phyloP scores from a whole-genome alignment of 2,329 filamentous ascomycete species.

The Aspergillus ruber region DNA sequence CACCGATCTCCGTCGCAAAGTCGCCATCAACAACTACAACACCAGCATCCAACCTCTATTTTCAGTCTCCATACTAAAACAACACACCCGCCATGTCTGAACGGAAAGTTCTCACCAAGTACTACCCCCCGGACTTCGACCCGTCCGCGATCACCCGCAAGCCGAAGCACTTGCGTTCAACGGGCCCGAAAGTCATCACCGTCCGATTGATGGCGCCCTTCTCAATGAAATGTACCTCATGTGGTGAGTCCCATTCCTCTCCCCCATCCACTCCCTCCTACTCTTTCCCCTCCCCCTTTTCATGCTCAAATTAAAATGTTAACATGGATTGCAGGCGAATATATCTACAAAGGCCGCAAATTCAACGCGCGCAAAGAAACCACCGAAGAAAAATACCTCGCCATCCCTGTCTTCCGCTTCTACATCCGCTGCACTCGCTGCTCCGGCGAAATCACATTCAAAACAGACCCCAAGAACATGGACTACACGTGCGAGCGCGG shows the following conservation, averaged over 20 bases:
- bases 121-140: constrained; percentile 77
- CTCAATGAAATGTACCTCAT: constrained; percentile 63
- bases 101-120: constrained; percentile 53
- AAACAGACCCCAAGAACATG: constrained; percentile 90
- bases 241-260: constrained; percentile 19
- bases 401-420: constrained; percentile 82
- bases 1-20: background rate
- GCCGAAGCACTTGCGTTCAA: constrained; percentile 49
- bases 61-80: background rate
- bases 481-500: constrained; percentile 79
- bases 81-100: constrained; percentile 63
- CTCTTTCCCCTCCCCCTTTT: background rate
- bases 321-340: constrained; percentile 53
- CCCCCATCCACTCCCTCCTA: too few species aligned
- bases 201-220: constrained; percentile 90
- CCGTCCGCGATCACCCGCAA: constrained; percentile 69
- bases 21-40: background rate
- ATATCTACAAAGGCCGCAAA: constrained; percentile 87
- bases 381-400: constrained; percentile 81
- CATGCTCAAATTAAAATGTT: background rate
- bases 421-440: constrained; percentile 88
- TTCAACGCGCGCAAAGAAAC: constrained; percentile 96
- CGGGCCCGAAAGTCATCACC: constrained; percentile 73
- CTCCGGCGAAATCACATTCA: constrained; percentile 80
- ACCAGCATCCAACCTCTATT: background rate